phyloP scores from a whole-genome alignment of 225 moss, liverwort and hornwort species.

The Marchantia polymorpha region DNA sequence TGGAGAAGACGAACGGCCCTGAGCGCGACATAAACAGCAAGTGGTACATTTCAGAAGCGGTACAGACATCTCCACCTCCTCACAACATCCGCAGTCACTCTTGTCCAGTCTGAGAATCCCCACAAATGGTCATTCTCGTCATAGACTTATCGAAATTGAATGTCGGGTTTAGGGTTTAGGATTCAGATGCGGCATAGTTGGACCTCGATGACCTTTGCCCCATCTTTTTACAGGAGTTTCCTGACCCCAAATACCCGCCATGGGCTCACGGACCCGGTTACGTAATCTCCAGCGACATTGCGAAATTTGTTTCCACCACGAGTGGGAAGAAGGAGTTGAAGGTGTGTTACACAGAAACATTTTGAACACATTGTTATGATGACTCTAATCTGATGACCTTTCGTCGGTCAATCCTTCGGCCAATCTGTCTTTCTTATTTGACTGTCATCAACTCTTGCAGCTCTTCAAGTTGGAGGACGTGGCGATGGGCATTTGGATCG shows the following conservation, averaged over 20 bases:
- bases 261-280: conserved; percentile 60
- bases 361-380: too few relatives aligned
- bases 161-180: too few relatives aligned
- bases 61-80: conserved; percentile 18
- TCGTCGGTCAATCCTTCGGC: too few relatives aligned
- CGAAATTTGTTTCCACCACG: conserved; percentile 31
- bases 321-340: conserved; percentile 30
- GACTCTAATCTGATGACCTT: too few relatives aligned
- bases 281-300: conserved; percentile 43
- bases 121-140: background rate
- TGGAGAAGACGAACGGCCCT: conserved; percentile 54
- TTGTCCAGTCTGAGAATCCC: background rate
- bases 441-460: conserved; percentile 39
- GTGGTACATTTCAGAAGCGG: conserved; percentile 70
- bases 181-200: background rate
- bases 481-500: conserved; percentile 95
- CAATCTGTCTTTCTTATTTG: background rate
- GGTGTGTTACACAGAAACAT: conserved; percentile 16
- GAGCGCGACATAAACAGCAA: conserved; percentile 60
- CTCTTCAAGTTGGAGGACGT: conserved; percentile 95
- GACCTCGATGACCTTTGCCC: background rate
- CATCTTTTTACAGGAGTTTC: conserved; percentile 34
- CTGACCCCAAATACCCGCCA: conserved; percentile 31
- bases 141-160: background rate
- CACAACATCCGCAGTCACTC: background rate